phyloP scores from a whole-genome alignment of 805 yeast genomes.

The Clavispora phyllophila region DNA sequence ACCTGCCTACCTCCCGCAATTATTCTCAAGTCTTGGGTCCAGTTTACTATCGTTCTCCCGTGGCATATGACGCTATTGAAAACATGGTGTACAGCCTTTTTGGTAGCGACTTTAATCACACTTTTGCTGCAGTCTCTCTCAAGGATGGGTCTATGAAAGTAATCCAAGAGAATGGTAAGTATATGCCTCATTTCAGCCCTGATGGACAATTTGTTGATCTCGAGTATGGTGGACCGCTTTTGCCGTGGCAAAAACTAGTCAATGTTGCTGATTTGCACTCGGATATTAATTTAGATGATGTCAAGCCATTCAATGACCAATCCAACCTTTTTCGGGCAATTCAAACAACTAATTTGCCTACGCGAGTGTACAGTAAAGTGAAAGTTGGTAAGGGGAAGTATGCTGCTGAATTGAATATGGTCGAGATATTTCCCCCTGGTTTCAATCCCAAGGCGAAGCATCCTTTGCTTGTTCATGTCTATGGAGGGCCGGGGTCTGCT shows the following conservation, averaged over 20 bases:
- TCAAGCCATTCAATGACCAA: conserved; percentile 15
- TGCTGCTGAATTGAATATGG: conserved; percentile 39
- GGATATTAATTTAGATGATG: neutral
- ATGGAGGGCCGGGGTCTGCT: conserved; percentile 82
- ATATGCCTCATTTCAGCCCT: conserved; percentile 14
- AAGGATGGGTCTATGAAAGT: conserved; percentile 1
- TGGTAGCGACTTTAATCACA: conserved; percentile 12
- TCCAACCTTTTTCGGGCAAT: conserved; percentile 12
- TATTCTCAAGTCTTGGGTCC: conserved; percentile 17
- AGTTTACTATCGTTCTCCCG: conserved; percentile 9
- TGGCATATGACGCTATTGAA: conserved; percentile 15
- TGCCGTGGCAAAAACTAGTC: conserved; percentile 23
- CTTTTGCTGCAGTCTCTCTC: conserved; percentile 6
- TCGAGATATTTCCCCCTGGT: conserved; percentile 59
- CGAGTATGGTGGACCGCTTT: conserved; percentile 17
- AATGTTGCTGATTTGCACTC: conserved; percentile 15
- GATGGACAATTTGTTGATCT: conserved; percentile 21
- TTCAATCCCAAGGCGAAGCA: conserved; percentile 44
- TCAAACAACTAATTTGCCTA: conserved; percentile 45
- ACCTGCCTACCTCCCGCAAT: conserved; percentile 8
- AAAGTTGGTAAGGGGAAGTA: conserved; percentile 29
- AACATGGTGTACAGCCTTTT: conserved; percentile 13
- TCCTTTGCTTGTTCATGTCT: conserved; percentile 63
- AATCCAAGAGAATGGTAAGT: conserved; percentile 11
- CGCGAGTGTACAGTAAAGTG: conserved; percentile 34